Evolutionary conservation across 2,329 filamentous ascomycete genomes (phyloP).

Genomic region (Berkeleyomyces rouxiae): DNA sequence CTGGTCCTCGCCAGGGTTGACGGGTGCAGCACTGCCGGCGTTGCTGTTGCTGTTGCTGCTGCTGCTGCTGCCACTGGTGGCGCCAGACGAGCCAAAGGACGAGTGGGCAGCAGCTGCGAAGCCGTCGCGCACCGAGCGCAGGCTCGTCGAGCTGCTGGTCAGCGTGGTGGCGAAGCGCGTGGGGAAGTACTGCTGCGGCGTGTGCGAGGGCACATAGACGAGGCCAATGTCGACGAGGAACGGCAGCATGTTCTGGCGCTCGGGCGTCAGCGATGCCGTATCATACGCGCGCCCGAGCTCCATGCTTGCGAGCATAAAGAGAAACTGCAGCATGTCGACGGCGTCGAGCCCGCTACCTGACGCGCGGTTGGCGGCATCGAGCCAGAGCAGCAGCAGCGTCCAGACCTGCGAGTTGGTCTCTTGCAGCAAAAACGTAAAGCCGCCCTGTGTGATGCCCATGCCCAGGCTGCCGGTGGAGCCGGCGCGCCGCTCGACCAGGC

Average conservation of each 20-base stretch:
- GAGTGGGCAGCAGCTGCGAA: conserved; percentile 44
- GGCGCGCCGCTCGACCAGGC: conserved; percentile 50
- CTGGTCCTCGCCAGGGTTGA: conserved; percentile 30
- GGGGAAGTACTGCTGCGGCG: conserved; percentile 58
- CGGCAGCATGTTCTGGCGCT: conserved; percentile 75
- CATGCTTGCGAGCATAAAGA: conserved; percentile 86
- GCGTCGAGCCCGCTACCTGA: conserved; percentile 55
- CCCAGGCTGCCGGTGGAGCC: conserved; percentile 37
- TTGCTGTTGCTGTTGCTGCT: conserved; percentile 49
- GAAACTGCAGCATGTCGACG: conserved; percentile 86
- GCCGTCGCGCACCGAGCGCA: conserved; percentile 53
- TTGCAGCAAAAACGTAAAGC: conserved; percentile 87
- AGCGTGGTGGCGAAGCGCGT: conserved; percentile 88
- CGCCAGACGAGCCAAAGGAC: conserved; percentile 23
- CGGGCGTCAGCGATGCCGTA: conserved; percentile 63
- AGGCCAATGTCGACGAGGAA: conserved; percentile 86
- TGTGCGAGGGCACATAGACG: conserved; percentile 52
- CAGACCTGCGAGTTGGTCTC: conserved; percentile 95
- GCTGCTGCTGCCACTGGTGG: conserved; percentile 30
- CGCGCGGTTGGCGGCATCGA: conserved; percentile 56
- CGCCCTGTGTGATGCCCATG: conserved; percentile 73
- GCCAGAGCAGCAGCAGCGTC: conserved; percentile 84
- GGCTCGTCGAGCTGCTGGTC: conserved; percentile 59
- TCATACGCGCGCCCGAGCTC: conserved; percentile 86
- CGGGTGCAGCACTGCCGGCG: conserved; percentile 41